A percentile compares a stretch with the other conserved stretches of the same genome.
These are phyloP conservation scores for Fusarium sp. DNA, from an alignment of 2,329 filamentous ascomycete genomes.

Conservation along the genomic window DNA sequence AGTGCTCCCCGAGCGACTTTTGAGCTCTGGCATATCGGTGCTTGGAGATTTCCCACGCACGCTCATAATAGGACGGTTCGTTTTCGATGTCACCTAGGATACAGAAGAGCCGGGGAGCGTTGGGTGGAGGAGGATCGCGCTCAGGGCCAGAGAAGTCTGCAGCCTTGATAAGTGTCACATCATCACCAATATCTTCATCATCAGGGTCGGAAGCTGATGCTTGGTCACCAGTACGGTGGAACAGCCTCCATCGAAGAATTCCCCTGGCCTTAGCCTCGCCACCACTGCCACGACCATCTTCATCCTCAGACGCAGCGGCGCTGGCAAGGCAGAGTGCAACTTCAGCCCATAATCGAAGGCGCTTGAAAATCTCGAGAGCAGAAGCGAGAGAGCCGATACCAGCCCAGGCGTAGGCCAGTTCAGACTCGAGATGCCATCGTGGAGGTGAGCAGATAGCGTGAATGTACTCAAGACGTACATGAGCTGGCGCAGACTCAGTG, in stretches of 20 bases:
- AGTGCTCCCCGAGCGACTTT: conserved; percentile 82
- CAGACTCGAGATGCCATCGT: conserved; percentile 92
- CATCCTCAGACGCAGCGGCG: conserved; percentile 66
- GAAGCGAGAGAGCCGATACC: conserved; percentile 86
- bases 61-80: conserved; percentile 78
- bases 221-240: conserved; percentile 65
- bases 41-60: conserved; percentile 87
- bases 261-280: conserved; percentile 82
- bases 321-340: conserved; percentile 87
- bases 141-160: conserved; percentile 69
- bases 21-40: conserved; percentile 87
- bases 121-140: conserved; percentile 74
- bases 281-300: conserved; percentile 61
- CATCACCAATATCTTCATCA: conserved; percentile 59
- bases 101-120: conserved; percentile 89
- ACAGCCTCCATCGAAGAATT: conserved; percentile 82
- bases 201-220: conserved; percentile 52
- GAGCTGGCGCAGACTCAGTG: conserved; percentile 79
- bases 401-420: conserved; percentile 93
- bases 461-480: conserved; percentile 82
- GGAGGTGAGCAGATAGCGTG: conserved; percentile 86
- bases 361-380: conserved; percentile 94
- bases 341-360: conserved; percentile 93
- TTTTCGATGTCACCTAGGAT: conserved; percentile 91
- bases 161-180: conserved; percentile 65